Conservation (phyloP, 768 basidiomycete genomes). For the Hypholoma fasciculare region DNA sequence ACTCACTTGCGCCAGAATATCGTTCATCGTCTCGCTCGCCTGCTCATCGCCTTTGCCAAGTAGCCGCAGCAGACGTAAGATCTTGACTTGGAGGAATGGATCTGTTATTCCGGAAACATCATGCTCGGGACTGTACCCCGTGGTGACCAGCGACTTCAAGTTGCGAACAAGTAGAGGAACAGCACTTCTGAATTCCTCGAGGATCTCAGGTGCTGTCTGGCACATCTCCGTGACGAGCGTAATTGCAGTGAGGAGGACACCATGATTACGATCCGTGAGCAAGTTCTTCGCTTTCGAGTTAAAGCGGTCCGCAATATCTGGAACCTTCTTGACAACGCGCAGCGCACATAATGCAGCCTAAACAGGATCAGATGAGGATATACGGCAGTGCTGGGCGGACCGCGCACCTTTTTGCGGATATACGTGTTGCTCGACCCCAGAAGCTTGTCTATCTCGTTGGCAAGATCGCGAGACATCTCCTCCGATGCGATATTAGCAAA, state of each 20-base stretch:
- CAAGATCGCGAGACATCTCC: constrained; percentile 98
- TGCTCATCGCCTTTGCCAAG: constrained; percentile 82
- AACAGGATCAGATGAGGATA: constrained; percentile 5
- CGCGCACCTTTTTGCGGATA: constrained; percentile 92
- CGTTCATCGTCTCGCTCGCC: constrained; percentile 97
- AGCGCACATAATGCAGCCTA: constrained; percentile 96
- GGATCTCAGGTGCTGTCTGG: constrained; percentile 65
- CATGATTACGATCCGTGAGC: constrained; percentile 94
- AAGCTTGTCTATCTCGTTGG: constrained; percentile 96
- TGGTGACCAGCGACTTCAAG: constrained; percentile 91
- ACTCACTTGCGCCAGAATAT: constrained; percentile 89
- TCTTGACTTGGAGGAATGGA: constrained; percentile 93
- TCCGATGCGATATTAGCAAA: constrained; percentile 99
- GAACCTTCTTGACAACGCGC: constrained; percentile 92
- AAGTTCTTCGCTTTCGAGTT: constrained; percentile 84
- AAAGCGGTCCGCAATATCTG: constrained; percentile 94
- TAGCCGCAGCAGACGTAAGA: constrained; percentile 84
- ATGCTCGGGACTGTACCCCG: constrained; percentile 97
- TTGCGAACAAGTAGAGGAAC: constrained; percentile 94
- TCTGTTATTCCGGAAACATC: constrained; percentile 99
- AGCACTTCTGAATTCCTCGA: constrained; percentile 91
- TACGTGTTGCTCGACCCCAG: constrained; percentile 97
- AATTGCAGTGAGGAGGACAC: constrained; percentile 90
- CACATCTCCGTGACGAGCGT: constrained; percentile 97
- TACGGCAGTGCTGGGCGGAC: neutral